Base-by-base conservation (phyloP, 208 protist genomes). In the Wallacemonas sp. region DNA sequence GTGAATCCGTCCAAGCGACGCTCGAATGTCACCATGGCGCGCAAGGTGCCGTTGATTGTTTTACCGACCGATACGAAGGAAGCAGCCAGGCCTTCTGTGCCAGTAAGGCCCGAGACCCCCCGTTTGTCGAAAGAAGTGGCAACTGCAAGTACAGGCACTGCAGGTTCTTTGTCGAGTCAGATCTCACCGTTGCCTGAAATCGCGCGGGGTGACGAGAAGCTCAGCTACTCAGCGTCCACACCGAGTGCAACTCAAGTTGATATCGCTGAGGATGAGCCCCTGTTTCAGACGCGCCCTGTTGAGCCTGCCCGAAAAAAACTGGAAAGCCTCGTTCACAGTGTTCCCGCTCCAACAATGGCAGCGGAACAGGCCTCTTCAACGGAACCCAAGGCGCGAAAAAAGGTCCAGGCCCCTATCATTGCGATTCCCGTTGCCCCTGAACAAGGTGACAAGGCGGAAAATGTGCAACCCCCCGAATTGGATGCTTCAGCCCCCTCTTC, bases 31-130 rank as follows among this genome's bases (percentile, higher is more conserved):
- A 75, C 44, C 30, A 77, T 86, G 47, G 76, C 79, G 0, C 82
- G 81, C 46, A 78, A 69, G 39, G 82, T 94, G 24, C 88, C 88
- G 0, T 62, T 91, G 1, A 86, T 94, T 42, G 75, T 88, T 46
- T 79, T 90, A 6, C 26, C 49, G 14, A n/a, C 17, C 1, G 26
- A 8, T 11, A 30, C 17, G 41, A 53, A 71, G 30, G 44, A 17
- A 24, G 36, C 36, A 14, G 36, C 17, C 44, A 49, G 17, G 5
- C 9, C 4, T n/a, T n/a, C n/a, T n/a, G n/a, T n/a, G n/a, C n/a
- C n/a, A n/a, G n/a, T n/a, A n/a, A n/a, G n/a, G n/a, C n/a, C n/a
- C n/a, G n/a, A n/a, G n/a, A n/a, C n/a, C n/a, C n/a, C n/a, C n/a
- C n/a, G n/a, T n/a, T n/a, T n/a, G n/a, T n/a, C n/a, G n/a, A n/a